phyloP scores from a whole-genome alignment of 495 filamentous ascomycete genomes.

The Margaritispora aquatica region DNA sequence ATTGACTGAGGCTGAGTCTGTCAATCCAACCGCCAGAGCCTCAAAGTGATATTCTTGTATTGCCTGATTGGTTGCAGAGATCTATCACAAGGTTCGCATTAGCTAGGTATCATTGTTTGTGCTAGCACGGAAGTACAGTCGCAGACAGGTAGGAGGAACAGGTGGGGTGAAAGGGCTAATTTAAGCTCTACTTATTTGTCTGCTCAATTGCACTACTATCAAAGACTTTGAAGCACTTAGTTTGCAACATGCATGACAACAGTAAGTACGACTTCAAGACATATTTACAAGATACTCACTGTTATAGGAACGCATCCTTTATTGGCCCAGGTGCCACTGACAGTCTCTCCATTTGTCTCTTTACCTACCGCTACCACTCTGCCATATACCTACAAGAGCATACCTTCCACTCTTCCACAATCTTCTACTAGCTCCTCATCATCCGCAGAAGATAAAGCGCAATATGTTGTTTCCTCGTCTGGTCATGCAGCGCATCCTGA shows the following conservation, averaged over 20 bases:
- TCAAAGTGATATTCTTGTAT: neutral
- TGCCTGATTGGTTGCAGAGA: neutral
- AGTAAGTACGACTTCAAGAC: constrained; percentile 7
- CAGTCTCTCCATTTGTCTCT: constrained; percentile 89
- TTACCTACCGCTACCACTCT: constrained; percentile 87
- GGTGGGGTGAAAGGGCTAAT: too few relatives aligned
- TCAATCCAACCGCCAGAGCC: neutral
- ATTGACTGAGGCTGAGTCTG: neutral
- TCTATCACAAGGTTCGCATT: neutral
- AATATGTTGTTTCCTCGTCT: constrained; percentile 68
- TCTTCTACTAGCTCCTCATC: constrained; percentile 54
- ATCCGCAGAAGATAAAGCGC: constrained; percentile 36
- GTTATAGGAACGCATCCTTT: constrained; percentile 57
- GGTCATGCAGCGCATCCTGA: constrained; percentile 75
- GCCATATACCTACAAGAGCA: constrained; percentile 88
- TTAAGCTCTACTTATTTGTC: too few relatives aligned
- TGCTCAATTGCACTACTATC: too few relatives aligned
- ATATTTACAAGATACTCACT: constrained; percentile 1
- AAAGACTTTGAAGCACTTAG: neutral
- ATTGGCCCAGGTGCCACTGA: constrained; percentile 86
- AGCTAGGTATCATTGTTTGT: too few relatives aligned
- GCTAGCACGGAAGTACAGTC: too few relatives aligned
- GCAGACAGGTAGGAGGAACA: too few relatives aligned
- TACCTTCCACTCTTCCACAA: constrained; percentile 78
- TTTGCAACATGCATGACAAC: constrained; percentile 22